phyloP scores from a whole-genome alignment of 1,284 basidiomycete genomes.

The Tetrapyrgos nigripes region DNA sequence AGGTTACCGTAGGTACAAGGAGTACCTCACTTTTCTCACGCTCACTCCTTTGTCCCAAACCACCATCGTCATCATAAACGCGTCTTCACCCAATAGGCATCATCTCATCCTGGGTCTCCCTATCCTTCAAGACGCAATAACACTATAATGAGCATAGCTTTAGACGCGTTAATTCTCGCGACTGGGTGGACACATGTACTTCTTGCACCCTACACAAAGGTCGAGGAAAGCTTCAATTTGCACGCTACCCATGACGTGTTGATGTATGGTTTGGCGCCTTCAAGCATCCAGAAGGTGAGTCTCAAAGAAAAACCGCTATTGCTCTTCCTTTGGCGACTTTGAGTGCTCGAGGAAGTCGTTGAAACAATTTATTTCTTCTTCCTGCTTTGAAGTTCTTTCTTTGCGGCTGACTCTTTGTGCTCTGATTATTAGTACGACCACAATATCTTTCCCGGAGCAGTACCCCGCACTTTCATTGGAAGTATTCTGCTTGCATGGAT shows the following conservation, averaged over 20 bases:
- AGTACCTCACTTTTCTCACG: too few relatives aligned
- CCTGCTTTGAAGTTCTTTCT: too few relatives aligned
- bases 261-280: slow-evolving; percentile 67
- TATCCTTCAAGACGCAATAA: too few relatives aligned
- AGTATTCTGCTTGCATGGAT: slow-evolving; percentile 68
- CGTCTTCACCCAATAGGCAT: not conserved
- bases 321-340: too few relatives aligned
- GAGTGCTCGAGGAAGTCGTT: too few relatives aligned
- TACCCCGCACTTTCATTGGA: slow-evolving; percentile 89
- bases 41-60: not conserved
- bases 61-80: not conserved
- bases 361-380: too few relatives aligned
- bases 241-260: slow-evolving; percentile 93
- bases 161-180: slow-evolving; percentile 64
- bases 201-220: slow-evolving; percentile 91
- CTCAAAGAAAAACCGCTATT: too few relatives aligned
- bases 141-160: slow-evolving; percentile 40
- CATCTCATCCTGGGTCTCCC: too few relatives aligned
- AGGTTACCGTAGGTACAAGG: too few relatives aligned
- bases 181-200: slow-evolving; percentile 73
- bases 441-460: slow-evolving; percentile 85
- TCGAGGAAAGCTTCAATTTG: slow-evolving; percentile 96
- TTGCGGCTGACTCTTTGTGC: too few relatives aligned
- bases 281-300: slow-evolving; percentile 57
- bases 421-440: slow-evolving; percentile 80